Evolutionary conservation across 2,329 filamentous ascomycete species (phyloP), one percentile per base, ranked within the genome.

Genomic region (Xylariaceae sp.): DNA sequence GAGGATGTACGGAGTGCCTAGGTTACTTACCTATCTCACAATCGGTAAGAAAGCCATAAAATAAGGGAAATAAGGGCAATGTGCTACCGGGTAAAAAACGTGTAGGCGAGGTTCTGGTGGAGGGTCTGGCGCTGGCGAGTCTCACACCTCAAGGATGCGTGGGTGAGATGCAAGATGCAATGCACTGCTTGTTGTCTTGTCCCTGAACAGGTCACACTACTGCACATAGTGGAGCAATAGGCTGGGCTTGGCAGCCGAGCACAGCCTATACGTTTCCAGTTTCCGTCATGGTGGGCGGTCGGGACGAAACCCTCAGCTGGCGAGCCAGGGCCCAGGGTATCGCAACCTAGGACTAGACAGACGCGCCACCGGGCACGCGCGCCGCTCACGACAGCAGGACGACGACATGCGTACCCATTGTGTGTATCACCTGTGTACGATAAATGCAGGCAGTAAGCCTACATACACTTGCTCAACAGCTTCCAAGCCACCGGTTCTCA

Each of bases 131-230:
- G n/a, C n/a, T n/a, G n/a, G n/a, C n/a, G n/a, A n/a, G n/a, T n/a
- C n/a, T n/a, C n/a, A n/a, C n/a, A n/a, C n/a, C n/a, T 47, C 7
- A 46, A 7, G 29, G 22, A 49, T 47, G 51, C 34, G 40, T 42
- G 39, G 30, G n/a, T n/a, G 29, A 46, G 51, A 46, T 53, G 53
- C 48, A 50, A 36, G 45, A 49, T 49, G 34, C 36, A 51, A 49
- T 50, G 54, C 46, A 44, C 34, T 45, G 50, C 52, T 58, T 48
- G 55, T 54, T 60, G 57, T 60, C 55, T n/a, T n/a, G n/a, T n/a
- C 55, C 47, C 43, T 45, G 51, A 37, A 57, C 53, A 56, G 40
- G 47, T 56, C 56, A 57, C 43, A 45, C 36, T 34, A 10, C 10
- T 10, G 13, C 32, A 34, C 13, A 34, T 34, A 10, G 32, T 7